Evolutionary conservation across 2,329 filamentous ascomycete species (phyloP).

Genomic region (Apiospora rasikravindrae): DNA sequence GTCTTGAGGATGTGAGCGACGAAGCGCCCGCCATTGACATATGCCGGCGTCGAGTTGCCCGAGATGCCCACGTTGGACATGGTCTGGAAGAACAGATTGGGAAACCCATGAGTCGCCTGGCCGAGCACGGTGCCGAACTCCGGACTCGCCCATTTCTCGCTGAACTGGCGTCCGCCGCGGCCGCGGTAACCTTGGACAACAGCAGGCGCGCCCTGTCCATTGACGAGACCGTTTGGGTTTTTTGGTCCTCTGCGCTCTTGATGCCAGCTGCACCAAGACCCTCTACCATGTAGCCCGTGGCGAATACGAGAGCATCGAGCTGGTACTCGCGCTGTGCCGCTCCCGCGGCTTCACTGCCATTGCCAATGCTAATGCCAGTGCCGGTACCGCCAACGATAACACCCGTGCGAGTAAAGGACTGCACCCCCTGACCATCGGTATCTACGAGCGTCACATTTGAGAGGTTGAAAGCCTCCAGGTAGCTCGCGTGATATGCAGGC

Average conservation of each 20-base stretch:
- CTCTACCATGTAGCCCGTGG: conserved; percentile 15
- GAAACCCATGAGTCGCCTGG: conserved; percentile 13
- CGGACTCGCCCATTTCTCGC: conserved; percentile 19
- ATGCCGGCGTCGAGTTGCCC: neutral
- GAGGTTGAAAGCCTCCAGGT: conserved; percentile 53
- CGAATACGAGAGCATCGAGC: conserved; percentile 33
- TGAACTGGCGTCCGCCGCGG: neutral
- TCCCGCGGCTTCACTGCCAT: too few relatives aligned
- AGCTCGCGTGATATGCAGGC: conserved; percentile 56
- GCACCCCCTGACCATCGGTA: conserved; percentile 51
- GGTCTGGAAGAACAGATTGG: conserved; percentile 17
- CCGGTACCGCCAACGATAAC: conserved; percentile 43
- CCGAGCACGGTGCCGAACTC: conserved; percentile 19
- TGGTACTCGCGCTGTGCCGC: conserved; percentile 39
- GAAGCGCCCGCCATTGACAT: neutral
- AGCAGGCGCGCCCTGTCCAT: neutral
- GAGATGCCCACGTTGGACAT: neutral
- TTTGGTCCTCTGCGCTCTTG: neutral
- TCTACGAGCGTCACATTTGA: conserved; percentile 55
- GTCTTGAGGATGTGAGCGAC: neutral
- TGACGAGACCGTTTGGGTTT: too few relatives aligned
- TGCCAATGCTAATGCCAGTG: too few relatives aligned
- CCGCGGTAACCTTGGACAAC: neutral
- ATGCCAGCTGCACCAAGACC: neutral
- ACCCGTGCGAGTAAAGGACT: conserved; percentile 43